phyloP scores from a whole-genome alignment of 495 filamentous ascomycete species.

The Aspergillus sparsus region DNA sequence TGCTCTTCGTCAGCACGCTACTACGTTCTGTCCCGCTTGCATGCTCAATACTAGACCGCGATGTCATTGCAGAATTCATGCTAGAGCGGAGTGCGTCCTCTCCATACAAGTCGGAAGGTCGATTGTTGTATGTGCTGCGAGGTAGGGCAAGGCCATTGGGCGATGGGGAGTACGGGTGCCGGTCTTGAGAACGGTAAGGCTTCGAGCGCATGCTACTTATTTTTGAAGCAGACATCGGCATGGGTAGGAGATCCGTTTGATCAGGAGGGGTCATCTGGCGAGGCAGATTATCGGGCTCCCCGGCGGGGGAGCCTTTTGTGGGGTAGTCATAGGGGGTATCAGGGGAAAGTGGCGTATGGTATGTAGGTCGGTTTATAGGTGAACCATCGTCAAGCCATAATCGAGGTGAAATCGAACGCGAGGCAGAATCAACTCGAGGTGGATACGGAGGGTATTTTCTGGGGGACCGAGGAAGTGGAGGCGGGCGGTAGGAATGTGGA shows the following conservation, averaged over 20 bases:
- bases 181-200: constrained; percentile 33
- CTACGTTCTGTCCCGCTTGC: constrained; percentile 74
- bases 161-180: constrained; percentile 25
- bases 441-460: constrained; percentile 23
- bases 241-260: constrained; percentile 33
- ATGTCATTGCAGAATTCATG: constrained; percentile 68
- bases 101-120: constrained; percentile 31
- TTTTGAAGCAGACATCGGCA: constrained; percentile 46
- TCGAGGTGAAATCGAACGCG: constrained; percentile 33
- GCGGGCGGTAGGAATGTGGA: constrained; percentile 27
- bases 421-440: constrained; percentile 30
- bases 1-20: constrained; percentile 77
- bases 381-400: constrained; percentile 29
- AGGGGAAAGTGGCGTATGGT: constrained; percentile 27
- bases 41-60: constrained; percentile 68
- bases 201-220: constrained; percentile 34
- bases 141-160: constrained; percentile 35
- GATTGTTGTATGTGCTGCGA: constrained; percentile 33
- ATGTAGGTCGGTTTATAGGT: constrained; percentile 24
- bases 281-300: constrained; percentile 30
- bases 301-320: constrained; percentile 23
- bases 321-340: constrained; percentile 25
- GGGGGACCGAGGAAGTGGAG: constrained; percentile 35
- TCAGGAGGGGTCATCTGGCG: constrained; percentile 33
- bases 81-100: constrained; percentile 67